Evolutionary conservation across 106 monocot species (phyloP).

Genomic region (Apostasia ramifera): DNA sequence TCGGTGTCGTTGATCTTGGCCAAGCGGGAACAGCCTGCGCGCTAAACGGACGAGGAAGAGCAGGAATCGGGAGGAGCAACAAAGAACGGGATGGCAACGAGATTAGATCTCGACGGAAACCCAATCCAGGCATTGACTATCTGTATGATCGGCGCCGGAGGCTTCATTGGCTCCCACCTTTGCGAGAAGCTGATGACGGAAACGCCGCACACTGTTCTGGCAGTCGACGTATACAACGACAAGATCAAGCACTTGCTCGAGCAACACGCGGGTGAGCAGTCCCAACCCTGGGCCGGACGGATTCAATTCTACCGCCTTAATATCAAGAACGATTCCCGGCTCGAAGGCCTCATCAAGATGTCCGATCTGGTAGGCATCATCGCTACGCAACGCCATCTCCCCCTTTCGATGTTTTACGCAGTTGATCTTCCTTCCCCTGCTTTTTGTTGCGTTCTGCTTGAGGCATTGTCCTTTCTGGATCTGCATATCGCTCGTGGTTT

Average conservation of each 20-base stretch:
- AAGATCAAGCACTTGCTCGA: conserved; percentile 62
- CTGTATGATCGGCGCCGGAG: conserved; percentile 76
- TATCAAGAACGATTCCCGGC: conserved; percentile 72
- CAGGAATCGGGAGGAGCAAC: not conserved
- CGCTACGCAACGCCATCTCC: not conserved
- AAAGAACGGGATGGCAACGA: not conserved
- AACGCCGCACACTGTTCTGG: conserved; percentile 57
- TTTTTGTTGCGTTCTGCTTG: too few species aligned
- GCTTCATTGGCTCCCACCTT: conserved; percentile 71
- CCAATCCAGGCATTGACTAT: conserved; percentile 49
- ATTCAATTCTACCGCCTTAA: conserved; percentile 75
- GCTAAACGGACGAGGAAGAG: too few species aligned
- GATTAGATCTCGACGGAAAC: conserved; percentile 53
- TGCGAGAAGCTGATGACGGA: conserved; percentile 71
- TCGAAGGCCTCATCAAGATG: conserved; percentile 69
- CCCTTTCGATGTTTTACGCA: not conserved
- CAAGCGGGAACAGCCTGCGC: too few species aligned
- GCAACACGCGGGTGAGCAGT: not conserved
- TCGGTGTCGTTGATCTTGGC: too few species aligned
- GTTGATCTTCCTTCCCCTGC: not conserved
- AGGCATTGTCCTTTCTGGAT: conserved; percentile 2
- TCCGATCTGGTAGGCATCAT: conserved; percentile 47
- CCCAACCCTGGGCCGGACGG: conserved; percentile 7
- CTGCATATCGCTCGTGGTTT: not conserved
- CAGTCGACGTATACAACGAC: conserved; percentile 67